A percentile compares a stretch with the other conserved stretches of the same genome.
Evolutionary conservation across 352 stramenopile genomes (phyloP).

Genomic region (Globisporangium viniferum): DNA sequence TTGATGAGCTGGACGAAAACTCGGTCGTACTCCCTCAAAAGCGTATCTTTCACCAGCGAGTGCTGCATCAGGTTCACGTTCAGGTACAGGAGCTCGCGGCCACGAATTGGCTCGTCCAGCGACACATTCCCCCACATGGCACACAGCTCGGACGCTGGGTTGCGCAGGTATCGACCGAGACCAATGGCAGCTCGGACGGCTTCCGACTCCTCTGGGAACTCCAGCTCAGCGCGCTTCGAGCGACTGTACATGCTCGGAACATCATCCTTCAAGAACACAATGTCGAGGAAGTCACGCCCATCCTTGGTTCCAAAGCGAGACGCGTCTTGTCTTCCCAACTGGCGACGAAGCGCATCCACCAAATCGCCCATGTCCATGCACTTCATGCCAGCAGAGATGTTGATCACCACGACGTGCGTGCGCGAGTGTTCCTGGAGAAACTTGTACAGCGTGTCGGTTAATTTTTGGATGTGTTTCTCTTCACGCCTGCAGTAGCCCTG

Average conservation of each 20-base stretch:
- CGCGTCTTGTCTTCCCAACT: constrained; percentile 68
- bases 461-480: constrained; percentile 64
- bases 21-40: constrained; percentile 84
- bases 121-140: constrained; percentile 85
- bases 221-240: constrained; percentile 77
- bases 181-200: constrained; percentile 74
- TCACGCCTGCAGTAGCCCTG: constrained; percentile 80
- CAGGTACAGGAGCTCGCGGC: constrained; percentile 79
- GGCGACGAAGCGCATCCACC: constrained; percentile 75
- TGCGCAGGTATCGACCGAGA: constrained; percentile 79
- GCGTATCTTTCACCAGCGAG: constrained; percentile 80
- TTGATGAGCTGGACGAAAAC: constrained; percentile 85
- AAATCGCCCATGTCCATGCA: constrained; percentile 89
- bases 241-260: constrained; percentile 86
- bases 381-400: constrained; percentile 87
- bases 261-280: constrained; percentile 88
- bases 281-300: constrained; percentile 82
- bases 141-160: constrained; percentile 80
- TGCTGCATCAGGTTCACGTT: constrained; percentile 87
- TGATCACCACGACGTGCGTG: constrained; percentile 86
- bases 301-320: constrained; percentile 72
- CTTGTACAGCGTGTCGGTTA: constrained; percentile 75
- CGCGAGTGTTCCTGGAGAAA: constrained; percentile 81
- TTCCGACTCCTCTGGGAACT: constrained; percentile 85
- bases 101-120: constrained; percentile 72